Percentiles rank a stretch among this genome's conserved stretches.
Evolutionary conservation across 768 basidiomycete species (phyloP).

Genomic region (Rubroboletus satanas): DNA sequence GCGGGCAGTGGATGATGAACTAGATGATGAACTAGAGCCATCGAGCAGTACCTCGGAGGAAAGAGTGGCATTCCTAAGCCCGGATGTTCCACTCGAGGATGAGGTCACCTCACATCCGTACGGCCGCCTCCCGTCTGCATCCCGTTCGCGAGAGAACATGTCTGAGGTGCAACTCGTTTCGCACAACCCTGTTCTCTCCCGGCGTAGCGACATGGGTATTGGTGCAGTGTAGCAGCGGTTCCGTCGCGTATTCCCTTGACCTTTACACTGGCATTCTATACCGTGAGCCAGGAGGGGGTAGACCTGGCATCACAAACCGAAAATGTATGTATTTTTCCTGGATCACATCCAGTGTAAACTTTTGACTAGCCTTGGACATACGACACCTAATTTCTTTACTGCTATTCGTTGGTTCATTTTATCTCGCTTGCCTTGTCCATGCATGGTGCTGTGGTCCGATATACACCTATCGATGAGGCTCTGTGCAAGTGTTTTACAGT

Average conservation of each 20-base stretch:
- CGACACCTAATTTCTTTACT: slow-evolving; percentile 4
- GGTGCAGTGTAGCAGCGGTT: slow-evolving; percentile 7
- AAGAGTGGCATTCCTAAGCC: slow-evolving; percentile 49
- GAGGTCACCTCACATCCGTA: slow-evolving; percentile 18
- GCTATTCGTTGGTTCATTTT: slow-evolving; percentile 8
- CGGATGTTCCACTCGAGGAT: slow-evolving; percentile 25
- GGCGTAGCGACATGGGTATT: slow-evolving; percentile 10
- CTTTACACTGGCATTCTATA: not conserved
- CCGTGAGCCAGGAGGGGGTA: not conserved
- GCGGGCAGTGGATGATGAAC: slow-evolving; percentile 55
- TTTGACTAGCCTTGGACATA: slow-evolving; percentile 10
- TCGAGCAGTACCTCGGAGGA: slow-evolving; percentile 41
- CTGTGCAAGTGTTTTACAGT: not conserved
- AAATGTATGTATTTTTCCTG: slow-evolving; percentile 19
- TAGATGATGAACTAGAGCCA: slow-evolving; percentile 40
- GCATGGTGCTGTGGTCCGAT: not conserved
- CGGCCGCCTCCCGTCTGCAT: slow-evolving; percentile 16
- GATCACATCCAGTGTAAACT: slow-evolving; percentile 20
- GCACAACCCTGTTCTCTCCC: slow-evolving; percentile 14
- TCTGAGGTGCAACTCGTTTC: slow-evolving; percentile 42
- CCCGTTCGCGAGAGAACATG: slow-evolving; percentile 36
- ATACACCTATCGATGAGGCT: slow-evolving; percentile 1
- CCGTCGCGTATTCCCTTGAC: not conserved
- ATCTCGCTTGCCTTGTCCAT: slow-evolving; percentile 5
- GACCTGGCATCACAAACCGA: slow-evolving; percentile 2